Evolutionary conservation across 495 filamentous ascomycete genomes (phyloP), one percentile per base, ranked within the genome.

Genomic region (Xylaria castorea): DNA sequence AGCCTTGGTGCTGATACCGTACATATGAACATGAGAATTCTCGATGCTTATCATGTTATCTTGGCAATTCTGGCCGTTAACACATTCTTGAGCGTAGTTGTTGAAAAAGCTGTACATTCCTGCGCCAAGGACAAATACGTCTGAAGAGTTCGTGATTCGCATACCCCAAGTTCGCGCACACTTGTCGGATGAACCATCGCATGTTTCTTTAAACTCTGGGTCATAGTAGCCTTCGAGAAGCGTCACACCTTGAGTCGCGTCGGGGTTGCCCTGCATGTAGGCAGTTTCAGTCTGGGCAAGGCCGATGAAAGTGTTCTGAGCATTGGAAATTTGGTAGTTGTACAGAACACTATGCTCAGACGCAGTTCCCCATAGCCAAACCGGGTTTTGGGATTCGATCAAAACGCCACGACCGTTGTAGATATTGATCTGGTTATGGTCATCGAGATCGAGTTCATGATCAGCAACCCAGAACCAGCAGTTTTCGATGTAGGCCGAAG

Each of bases 401-500:
- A 95, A 86, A 20, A 97, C 86, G 72, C 95, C 95, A 71, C 95
- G 92, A 57, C 94, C 95, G 77, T 93, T 97, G 86, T 91, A 98
- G 75, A 98, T 88, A 81, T 96, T 92, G 81, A 97, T 92, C 81
- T 97, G 95, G 71, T 88, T 89, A 82, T 93, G 89, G 76, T 92
- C 91, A 9, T 81, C 57, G 5, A 89, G 87, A 79, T 97, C 95
- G 51, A 98, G 91, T 72, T 94, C 92, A 84, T 98, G 95, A 81
- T 98, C 95, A 2, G 95, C 90, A 36, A 95, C 94, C 95, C 95
- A 98, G 81, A 92, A 92, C 95, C 95, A 98, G 55, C 89, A 90
- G 82, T 98, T 98, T 83, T 97, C 95, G 61, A 97, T 81, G 80
- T 97, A 97, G 20, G 91, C 88, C 66, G 88, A 91, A 7, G 87